A percentile compares a stretch with the other conserved stretches of the same genome.
Evolutionary conservation across 441 rosid genomes (phyloP).

Genomic region (Oxalis stricta): DNA sequence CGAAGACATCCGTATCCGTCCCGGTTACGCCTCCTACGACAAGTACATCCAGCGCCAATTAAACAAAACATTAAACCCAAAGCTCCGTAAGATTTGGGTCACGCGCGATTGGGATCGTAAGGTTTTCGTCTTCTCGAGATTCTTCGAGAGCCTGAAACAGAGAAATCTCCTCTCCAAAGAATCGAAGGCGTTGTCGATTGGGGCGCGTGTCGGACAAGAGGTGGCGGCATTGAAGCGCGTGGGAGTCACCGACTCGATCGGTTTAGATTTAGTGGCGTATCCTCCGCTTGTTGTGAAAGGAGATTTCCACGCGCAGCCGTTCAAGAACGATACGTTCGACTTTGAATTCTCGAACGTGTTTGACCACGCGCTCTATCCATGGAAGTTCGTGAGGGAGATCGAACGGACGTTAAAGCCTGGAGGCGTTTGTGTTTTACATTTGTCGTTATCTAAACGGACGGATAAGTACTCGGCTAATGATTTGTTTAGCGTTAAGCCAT

Average conservation of each 20-base stretch:
- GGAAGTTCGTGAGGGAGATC: slow-evolving; percentile 18
- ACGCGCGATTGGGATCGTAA: slow-evolving; percentile 29
- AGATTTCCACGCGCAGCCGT: slow-evolving; percentile 24
- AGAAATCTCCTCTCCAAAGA: slow-evolving; percentile 8
- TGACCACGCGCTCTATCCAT: slow-evolving; percentile 25
- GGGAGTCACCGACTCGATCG: slow-evolving; percentile 22
- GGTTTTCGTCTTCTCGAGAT: slow-evolving; percentile 18
- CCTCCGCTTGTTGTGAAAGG: slow-evolving; percentile 26
- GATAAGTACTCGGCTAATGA: slow-evolving; percentile 29
- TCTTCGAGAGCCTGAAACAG: slow-evolving; percentile 15
- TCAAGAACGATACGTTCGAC: slow-evolving; percentile 19
- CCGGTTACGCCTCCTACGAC: slow-evolving; percentile 21
- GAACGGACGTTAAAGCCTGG: slow-evolving; percentile 26
- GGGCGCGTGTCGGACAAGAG: slow-evolving; percentile 27
- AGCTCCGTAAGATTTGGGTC: slow-evolving; percentile 19
- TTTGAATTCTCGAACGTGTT: slow-evolving; percentile 30
- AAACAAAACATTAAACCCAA: slow-evolving; percentile 27
- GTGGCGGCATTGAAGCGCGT: slow-evolving; percentile 18
- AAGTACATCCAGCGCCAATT: slow-evolving; percentile 22
- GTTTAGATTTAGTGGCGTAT: slow-evolving; percentile 21
- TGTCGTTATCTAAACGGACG: slow-evolving; percentile 12
- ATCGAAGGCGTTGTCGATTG: slow-evolving; percentile 18
- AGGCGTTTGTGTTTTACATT: slow-evolving; percentile 23
- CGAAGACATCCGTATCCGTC: slow-evolving; percentile 16
- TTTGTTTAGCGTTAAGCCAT: slow-evolving; percentile 14